Evolutionary conservation across 129 eudicot genomes (phyloP), one percentile per base, ranked within the genome.

Genomic region (Saussurea involucrata): DNA sequence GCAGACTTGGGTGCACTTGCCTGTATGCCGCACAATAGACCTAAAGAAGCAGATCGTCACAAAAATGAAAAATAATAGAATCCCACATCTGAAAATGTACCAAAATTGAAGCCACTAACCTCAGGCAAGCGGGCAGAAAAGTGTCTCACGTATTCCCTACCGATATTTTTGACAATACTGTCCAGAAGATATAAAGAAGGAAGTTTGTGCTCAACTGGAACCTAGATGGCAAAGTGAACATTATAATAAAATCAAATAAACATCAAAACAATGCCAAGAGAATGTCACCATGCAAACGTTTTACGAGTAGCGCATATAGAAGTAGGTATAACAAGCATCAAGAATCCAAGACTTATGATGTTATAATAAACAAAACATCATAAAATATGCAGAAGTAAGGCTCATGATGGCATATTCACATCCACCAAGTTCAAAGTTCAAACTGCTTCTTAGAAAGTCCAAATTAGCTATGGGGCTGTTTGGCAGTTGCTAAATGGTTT

Each of bases 101-200:
- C 65, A 29, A 27, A 9, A 25, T 34, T 25, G 17, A 34, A 71
- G 55, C 46, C 20, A 81, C 87, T 87, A 74, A 90, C 99, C 96
- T 95, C 96, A 21, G 97, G 96, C 71, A 95, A 86, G 44, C 87
- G 96, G 10, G 86, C 83, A 72, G 96, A 87, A 79, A 95, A 95
- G 83, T 89, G 83, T 76, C 85, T 83, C 34, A 88, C 74, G 70
- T 95, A 95, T 1, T 95, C 97, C 69, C 83, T 79, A 24, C 99
- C 99, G 64, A 95, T 92, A 83, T 95, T 95, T 83, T 95, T 95
- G 76, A 90, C 99, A 74, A 95, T 92, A 83, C 97, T 95, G 73
- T 95, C 99, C 88, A 95, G 80, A 81, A 95, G 97, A 77, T 95
- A 95, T 65, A 95, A 78, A 74, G 95, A 86, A 18, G 99, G 99